Base-by-base conservation (phyloP, 257 asterid genomes). In the Plectranthus barbatus region DNA sequence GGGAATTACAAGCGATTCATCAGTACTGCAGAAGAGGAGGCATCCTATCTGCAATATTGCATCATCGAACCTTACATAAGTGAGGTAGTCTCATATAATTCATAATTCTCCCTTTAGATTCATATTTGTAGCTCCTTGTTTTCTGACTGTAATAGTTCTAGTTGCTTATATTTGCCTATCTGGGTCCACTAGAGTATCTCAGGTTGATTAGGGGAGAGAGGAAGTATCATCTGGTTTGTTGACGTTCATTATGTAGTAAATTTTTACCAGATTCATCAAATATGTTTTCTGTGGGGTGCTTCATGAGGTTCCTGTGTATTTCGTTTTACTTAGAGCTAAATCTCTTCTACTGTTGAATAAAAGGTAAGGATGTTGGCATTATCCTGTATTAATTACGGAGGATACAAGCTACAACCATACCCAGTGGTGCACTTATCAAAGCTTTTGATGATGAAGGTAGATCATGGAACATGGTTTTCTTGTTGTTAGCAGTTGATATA, bases 361-460 rank as follows among this genome's bases (percentile, higher is more conserved):
- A 67, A 91, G 98, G 90, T 86, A 64, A 85, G 95, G 63, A 76
- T 77, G 70, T 68, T 81, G 55, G 98, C 95, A 52, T 63, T 92
- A 66, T 80, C 83, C 68, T 84, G 81, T 58, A 57, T 92, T 69
- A 83, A 82, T 77, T 77, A 76, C 67, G 95, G 93, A 56, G 91
- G 89, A 58, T 92, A 92, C 85, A 89, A 86, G 84, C 89, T 84
- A 73, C 95, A 92, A 71, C 93, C 97, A 23, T 81, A 77, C 79
- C 92, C 98, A 21, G 61, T 92, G 71, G 68, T 56, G 12, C 73
- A 78, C 69, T 80, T 92, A 63, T 86, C 97, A 62, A 86, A 84
- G 69, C 77, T 92, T 65, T 80, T 92, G 47, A 59, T 82, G 84
- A 82, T 92, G 84, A 72, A 80, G 92, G 98, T 88, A 69, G 29